These are phyloP conservation scores for Pholiota molesta DNA, from an alignment of 768 basidiomycete species.

Conservation along the genomic window DNA sequence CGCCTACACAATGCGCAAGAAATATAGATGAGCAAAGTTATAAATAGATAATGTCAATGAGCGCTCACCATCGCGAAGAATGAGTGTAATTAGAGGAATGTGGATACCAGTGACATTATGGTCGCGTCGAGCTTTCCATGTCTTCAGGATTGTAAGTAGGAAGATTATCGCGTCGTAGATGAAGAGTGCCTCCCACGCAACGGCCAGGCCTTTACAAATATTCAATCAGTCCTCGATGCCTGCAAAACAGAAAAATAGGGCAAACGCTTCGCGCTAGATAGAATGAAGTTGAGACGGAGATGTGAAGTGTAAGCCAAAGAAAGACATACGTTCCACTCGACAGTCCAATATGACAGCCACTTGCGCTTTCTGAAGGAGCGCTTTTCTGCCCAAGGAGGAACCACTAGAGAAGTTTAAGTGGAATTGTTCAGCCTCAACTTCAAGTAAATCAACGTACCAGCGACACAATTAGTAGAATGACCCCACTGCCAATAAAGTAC, in stretches of 20 bases:
- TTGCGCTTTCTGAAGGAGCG: conserved; percentile 20
- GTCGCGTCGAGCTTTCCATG: conserved; percentile 37
- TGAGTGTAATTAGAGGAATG: conserved; percentile 41
- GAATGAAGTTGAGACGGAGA: neutral
- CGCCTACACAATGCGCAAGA: conserved; percentile 34
- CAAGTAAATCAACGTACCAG: conserved; percentile 33
- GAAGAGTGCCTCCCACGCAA: conserved; percentile 55
- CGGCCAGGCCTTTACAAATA: conserved; percentile 31
- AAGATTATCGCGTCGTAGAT: conserved; percentile 52
- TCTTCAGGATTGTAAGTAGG: conserved; percentile 48
- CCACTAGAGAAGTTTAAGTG: conserved; percentile 35
- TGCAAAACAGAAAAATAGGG: conserved; percentile 3
- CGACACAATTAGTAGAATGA: conserved; percentile 31
- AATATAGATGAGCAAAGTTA: neutral
- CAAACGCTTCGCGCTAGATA: conserved; percentile 21
- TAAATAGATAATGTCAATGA: neutral
- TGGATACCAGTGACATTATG: conserved; percentile 25
- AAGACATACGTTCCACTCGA: conserved; percentile 31
- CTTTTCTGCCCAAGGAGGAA: conserved; percentile 42
- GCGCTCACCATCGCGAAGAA: conserved; percentile 53
- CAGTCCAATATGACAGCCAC: conserved; percentile 40
- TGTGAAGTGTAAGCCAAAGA: neutral
- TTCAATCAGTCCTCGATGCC: neutral
- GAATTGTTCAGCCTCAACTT: no score
- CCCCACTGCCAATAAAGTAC: conserved; percentile 35